Evolutionary conservation across 305 asterid genomes (phyloP).

Genomic region (Fraxinus angustifolia): DNA sequence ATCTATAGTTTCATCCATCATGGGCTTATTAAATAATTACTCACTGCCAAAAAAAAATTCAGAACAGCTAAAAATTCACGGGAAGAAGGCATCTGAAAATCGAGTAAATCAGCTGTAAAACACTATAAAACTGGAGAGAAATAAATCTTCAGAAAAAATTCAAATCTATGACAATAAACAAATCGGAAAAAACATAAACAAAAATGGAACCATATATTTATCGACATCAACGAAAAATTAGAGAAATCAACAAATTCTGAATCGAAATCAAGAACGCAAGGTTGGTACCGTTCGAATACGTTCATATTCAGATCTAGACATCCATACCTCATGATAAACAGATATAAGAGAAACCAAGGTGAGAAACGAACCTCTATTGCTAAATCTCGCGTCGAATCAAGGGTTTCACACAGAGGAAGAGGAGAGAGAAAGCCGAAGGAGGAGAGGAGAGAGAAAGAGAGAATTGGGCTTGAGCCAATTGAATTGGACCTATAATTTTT

Average conservation of each 20-base stretch:
- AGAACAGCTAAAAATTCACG: not conserved
- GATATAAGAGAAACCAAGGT: too few relatives aligned
- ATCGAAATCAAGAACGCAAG: not conserved
- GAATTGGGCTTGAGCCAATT: slow-evolving; percentile 18
- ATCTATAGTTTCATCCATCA: slow-evolving; percentile 22
- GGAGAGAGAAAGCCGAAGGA: not conserved
- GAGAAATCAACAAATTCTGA: not conserved
- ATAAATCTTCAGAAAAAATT: not conserved
- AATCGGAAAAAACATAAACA: not conserved
- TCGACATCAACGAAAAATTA: not conserved
- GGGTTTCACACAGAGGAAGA: not conserved
- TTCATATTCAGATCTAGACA: not conserved
- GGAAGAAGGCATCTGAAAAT: not conserved
- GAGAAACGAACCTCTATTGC: not conserved
- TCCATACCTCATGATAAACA: not conserved
- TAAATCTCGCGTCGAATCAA: not conserved
- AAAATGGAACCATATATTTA: not conserved
- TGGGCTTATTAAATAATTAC: slow-evolving; percentile 24
- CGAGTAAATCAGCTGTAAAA: not conserved
- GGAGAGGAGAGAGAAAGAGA: slow-evolving; percentile 4
- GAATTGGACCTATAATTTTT: slow-evolving; percentile 11
- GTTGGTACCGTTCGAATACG: not conserved
- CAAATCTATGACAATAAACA: not conserved
- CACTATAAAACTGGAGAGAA: not conserved
- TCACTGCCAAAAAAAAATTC: not conserved